Evolutionary conservation across 139 green algal species (phyloP).

Genomic region (Asterochloris sp.): DNA sequence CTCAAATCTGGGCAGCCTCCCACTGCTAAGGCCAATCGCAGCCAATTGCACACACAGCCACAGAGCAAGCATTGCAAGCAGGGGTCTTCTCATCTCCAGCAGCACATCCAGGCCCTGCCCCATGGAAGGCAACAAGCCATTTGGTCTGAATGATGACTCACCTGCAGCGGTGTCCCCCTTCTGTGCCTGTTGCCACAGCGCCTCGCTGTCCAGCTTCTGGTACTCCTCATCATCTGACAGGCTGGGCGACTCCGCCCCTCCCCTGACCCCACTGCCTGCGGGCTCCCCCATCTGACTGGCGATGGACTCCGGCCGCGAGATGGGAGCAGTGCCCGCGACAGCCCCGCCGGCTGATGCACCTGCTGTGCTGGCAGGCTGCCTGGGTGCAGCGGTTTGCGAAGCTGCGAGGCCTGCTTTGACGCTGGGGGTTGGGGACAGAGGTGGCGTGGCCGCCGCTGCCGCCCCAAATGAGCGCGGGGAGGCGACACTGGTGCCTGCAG

Average conservation of each 20-base stretch:
- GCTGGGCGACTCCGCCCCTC: conserved; percentile 8
- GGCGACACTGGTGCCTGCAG: too few species aligned
- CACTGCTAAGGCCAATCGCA: too few species aligned
- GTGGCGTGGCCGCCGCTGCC: not conserved
- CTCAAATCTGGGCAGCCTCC: too few species aligned
- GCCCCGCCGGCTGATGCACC: not conserved
- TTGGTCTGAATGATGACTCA: too few species aligned
- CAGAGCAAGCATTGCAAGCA: too few species aligned
- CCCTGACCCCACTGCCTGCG: not conserved
- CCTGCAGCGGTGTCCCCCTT: not conserved
- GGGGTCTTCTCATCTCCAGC: too few species aligned
- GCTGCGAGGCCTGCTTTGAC: not conserved
- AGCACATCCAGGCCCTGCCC: too few species aligned
- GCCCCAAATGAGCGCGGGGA: not conserved
- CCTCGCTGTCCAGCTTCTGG: conserved; percentile 15
- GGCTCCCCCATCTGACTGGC: not conserved
- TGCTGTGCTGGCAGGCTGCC: not conserved
- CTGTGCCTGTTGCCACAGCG: conserved; percentile 14
- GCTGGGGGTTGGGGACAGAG: not conserved
- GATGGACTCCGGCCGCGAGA: not conserved
- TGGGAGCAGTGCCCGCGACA: not conserved
- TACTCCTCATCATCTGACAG: conserved; percentile 17
- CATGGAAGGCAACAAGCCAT: too few species aligned
- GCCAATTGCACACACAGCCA: too few species aligned
- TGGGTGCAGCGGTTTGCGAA: not conserved